These are phyloP conservation scores for Coemansia sp. DNA, from an alignment of 192 early-diverging fungal genomes.

Conservation along the genomic window DNA sequence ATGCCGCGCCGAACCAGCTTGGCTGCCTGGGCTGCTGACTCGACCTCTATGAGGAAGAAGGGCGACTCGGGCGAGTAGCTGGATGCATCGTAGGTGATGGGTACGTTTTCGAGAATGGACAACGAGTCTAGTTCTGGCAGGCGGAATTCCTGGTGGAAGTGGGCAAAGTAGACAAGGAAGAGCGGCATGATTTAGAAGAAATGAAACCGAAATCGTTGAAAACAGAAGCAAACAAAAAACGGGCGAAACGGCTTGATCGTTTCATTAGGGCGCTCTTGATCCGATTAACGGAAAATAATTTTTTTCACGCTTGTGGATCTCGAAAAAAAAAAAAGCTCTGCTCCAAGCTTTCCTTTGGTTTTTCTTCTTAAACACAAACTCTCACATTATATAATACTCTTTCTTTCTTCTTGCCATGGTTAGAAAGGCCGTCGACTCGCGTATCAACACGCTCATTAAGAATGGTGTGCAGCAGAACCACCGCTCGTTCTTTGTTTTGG, in stretches of 20 bases:
- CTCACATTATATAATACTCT: neutral
- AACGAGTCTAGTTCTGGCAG: conserved; percentile 83
- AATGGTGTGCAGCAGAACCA: conserved; percentile 90
- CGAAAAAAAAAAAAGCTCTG: too few species aligned
- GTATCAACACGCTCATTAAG: conserved; percentile 89
- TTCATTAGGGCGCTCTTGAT: neutral
- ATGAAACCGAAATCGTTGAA: neutral
- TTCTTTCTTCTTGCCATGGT: conserved; percentile 57
- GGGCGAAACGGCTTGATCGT: too few species aligned
- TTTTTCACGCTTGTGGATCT: neutral
- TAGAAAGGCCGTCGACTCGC: conserved; percentile 87
- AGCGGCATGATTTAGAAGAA: conserved; percentile 22
- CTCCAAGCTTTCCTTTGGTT: too few species aligned
- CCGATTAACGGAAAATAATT: neutral
- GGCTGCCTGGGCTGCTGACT: conserved; percentile 64
- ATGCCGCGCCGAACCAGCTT: conserved; percentile 79
- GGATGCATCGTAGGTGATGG: conserved; percentile 59
- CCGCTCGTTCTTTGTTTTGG: conserved; percentile 92
- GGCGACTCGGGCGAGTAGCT: conserved; percentile 71
- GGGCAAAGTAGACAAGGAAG: conserved; percentile 71
- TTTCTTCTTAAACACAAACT: too few species aligned
- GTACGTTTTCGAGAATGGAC: conserved; percentile 71
- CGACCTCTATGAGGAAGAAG: conserved; percentile 76
- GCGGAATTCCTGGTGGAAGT: conserved; percentile 70
- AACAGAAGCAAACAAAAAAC: too few species aligned